phyloP scores from a whole-genome alignment of 139 green algal species.

The Chlorella vulgaris region DNA sequence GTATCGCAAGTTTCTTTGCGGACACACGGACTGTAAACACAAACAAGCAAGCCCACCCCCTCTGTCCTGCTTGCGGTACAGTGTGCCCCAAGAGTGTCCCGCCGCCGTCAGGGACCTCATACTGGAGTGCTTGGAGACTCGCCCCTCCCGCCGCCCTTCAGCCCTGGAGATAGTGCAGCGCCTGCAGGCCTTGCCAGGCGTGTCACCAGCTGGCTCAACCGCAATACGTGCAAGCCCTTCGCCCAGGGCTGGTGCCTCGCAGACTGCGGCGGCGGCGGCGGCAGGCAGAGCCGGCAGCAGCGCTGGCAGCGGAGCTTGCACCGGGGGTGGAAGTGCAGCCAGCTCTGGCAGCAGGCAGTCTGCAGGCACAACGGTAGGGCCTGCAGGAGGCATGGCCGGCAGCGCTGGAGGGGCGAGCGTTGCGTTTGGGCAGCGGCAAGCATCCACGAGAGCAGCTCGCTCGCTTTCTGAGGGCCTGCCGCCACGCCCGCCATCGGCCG shows the following conservation, averaged over 20 bases:
- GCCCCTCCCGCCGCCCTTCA: conserved; percentile 17
- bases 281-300: not conserved
- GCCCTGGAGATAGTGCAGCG: conserved; percentile 38
- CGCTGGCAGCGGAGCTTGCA: not conserved
- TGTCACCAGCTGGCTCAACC: not conserved
- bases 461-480: not conserved
- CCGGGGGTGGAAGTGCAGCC: not conserved
- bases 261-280: not conserved
- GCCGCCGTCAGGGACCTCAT: conserved; percentile 28
- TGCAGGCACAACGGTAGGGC: not conserved
- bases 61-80: not conserved
- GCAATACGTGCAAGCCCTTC: not conserved
- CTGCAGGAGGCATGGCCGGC: not conserved
- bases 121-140: conserved; percentile 35
- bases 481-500: not conserved
- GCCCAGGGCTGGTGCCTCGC: not conserved
- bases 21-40: too few relatives aligned
- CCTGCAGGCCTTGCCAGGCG: not conserved
- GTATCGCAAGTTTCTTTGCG: too few relatives aligned
- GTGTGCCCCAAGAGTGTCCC: conserved; percentile 45
- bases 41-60: too few relatives aligned
- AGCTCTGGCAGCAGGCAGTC: not conserved
- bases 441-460: too few relatives aligned
- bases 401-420: too few relatives aligned
- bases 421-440: too few relatives aligned